Evolutionary conservation across 305 asterid species (phyloP).

Genomic region (Plantago coronopus): DNA sequence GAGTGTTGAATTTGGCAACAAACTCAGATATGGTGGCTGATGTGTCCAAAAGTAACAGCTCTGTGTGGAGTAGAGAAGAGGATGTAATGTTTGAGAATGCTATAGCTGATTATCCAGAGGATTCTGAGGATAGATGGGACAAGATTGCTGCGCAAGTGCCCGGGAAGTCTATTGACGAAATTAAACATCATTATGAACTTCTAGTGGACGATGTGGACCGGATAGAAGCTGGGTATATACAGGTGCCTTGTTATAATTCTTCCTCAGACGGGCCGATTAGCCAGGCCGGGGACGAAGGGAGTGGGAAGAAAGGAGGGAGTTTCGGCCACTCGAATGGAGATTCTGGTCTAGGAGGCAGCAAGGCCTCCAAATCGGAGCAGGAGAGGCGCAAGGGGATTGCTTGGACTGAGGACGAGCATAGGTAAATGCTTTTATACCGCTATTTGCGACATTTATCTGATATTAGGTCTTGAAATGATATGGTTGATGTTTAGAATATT

Average conservation of each 20-base stretch:
- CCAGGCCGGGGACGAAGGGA: constrained; percentile 51
- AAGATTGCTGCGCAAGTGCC: constrained; percentile 69
- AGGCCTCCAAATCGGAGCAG: constrained; percentile 64
- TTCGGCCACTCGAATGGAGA: constrained; percentile 39
- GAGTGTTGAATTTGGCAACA: constrained; percentile 14
- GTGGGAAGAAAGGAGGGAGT: constrained; percentile 49
- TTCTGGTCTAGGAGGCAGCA: constrained; percentile 46
- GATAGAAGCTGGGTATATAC: constrained; percentile 69
- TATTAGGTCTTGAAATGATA: too few species aligned
- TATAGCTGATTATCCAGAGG: constrained; percentile 58
- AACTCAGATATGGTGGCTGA: constrained; percentile 58
- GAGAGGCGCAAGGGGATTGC: constrained; percentile 95
- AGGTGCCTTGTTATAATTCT: constrained; percentile 59
- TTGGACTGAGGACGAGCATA: constrained; percentile 98
- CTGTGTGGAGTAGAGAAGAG: constrained; percentile 79
- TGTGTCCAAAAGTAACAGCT: constrained; percentile 43
- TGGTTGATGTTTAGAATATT: too few species aligned
- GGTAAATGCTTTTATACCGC: constrained; percentile 38
- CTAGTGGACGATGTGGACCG: constrained; percentile 61
- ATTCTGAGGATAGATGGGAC: constrained; percentile 62
- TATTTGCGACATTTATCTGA: background rate
- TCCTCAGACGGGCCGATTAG: constrained; percentile 46
- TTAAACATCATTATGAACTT: constrained; percentile 66
- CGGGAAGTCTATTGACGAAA: constrained; percentile 69
- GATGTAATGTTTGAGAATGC: constrained; percentile 80